Evolutionary conservation across 1,284 basidiomycete genomes (phyloP), one percentile per base, ranked within the genome.

Genomic region (Cryptococcus hybrid): DNA sequence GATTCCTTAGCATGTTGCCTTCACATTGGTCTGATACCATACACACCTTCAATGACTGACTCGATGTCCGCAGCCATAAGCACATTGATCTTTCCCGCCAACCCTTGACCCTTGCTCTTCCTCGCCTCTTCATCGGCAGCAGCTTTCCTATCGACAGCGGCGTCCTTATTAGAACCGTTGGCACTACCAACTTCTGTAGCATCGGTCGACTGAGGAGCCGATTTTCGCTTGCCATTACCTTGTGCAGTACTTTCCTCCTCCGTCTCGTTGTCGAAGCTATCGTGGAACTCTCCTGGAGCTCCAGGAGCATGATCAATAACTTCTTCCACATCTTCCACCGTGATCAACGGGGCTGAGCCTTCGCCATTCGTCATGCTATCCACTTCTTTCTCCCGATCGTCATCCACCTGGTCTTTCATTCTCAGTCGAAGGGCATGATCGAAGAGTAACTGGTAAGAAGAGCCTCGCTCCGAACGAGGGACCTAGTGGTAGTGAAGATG

Each of bases 381-480:
- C 11, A 69, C 67, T 1, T 64, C 57, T n/a, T 51, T 51, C 12
- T 35, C 54, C 24, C 40, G 6, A n/a, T 55, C 57, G n/a, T 61
- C 60, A 12, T 68, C 74, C 13, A 69, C 60, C 11, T 65, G 56
- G 59, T 78, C 72, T 55, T 69, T 72, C 75, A 88, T 81, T 15
- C 87, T 82, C 44, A 88, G 84, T 42, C 86, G 82, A 3, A 88
- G 78, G 1, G 86, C 79, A 63, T 88, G 87, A 58, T 88, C 85
- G 66, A 88, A 88, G 5, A 89, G 75, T 3, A 88, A 80, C 62
- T 88, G 83, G 86, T 88, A 52, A 89, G 77, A 52, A 90, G 81
- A 2, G 82, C 81, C 69, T 89, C 85, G 6, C 76, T 69, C 46
- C 83, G 82, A 12, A 85, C 83, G 7, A 84, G 73, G 38, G 73